phyloP scores from a whole-genome alignment of 495 filamentous ascomycete species.

The Penicillium angulare region DNA sequence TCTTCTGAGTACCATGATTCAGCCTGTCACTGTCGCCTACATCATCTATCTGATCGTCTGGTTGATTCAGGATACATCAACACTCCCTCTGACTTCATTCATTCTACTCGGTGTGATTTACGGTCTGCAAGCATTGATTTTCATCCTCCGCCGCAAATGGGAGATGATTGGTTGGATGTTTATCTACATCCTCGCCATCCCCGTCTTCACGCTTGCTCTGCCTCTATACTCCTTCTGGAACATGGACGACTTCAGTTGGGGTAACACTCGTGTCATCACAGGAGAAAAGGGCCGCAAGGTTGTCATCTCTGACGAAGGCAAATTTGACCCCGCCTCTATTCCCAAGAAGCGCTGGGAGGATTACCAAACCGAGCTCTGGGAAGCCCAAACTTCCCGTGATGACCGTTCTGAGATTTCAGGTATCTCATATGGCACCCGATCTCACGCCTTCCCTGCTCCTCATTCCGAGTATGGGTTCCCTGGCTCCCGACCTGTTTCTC shows the following conservation, averaged over 20 bases:
- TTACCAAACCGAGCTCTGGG: conserved; percentile 95
- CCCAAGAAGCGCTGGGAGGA: conserved; percentile 99
- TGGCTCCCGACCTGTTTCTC: conserved; percentile 71
- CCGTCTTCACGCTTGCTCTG: conserved; percentile 86
- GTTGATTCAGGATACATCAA: conserved; percentile 54
- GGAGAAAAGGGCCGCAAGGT: conserved; percentile 91
- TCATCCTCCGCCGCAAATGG: conserved; percentile 94
- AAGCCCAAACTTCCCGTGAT: conserved; percentile 76
- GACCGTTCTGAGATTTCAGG: conserved; percentile 92
- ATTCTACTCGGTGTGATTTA: conserved; percentile 91
- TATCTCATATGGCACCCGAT: conserved; percentile 86
- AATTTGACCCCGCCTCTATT: conserved; percentile 91
- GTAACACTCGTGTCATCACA: conserved; percentile 96
- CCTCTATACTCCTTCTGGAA: conserved; percentile 98
- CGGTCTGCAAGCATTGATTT: conserved; percentile 95
- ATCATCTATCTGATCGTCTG: conserved; percentile 84
- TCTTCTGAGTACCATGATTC: conserved; percentile 84
- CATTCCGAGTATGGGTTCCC: conserved; percentile 48
- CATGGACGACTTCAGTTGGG: conserved; percentile 99
- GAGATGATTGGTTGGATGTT: conserved; percentile 99
- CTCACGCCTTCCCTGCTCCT: conserved; percentile 52
- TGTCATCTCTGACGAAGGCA: conserved; percentile 95
- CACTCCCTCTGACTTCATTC: conserved; percentile 80
- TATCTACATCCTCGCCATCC: conserved; percentile 88
- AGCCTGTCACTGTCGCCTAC: conserved; percentile 90